phyloP scores from a whole-genome alignment of 768 basidiomycete genomes.

The Ramaria sp. region DNA sequence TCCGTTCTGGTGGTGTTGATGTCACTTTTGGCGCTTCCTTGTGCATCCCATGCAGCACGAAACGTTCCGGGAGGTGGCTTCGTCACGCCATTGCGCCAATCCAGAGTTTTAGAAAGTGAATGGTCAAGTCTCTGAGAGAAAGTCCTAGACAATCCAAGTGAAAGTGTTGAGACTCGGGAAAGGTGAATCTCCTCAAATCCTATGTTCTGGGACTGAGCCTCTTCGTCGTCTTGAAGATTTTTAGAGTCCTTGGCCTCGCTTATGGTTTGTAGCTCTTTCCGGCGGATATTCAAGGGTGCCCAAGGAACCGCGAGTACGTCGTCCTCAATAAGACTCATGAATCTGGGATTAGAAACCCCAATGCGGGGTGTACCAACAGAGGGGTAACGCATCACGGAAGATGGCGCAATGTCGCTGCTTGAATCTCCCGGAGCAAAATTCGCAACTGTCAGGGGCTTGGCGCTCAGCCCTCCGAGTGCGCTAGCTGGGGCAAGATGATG shows the following conservation, averaged over 20 bases:
- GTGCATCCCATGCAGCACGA: neutral
- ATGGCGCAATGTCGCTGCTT: neutral
- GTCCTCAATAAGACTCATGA: neutral
- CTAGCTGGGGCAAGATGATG: neutral
- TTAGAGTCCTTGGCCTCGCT: neutral
- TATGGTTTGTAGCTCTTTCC: neutral
- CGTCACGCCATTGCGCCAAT: neutral
- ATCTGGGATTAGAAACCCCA: neutral
- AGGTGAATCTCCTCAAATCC: neutral
- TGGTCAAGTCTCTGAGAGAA: neutral
- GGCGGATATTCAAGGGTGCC: neutral
- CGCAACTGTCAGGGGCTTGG: neutral
- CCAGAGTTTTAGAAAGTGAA: neutral
- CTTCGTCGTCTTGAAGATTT: neutral
- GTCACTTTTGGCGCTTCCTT: neutral
- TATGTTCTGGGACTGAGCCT: neutral
- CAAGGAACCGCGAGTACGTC: neutral
- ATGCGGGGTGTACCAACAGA: neutral
- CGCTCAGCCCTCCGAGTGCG: neutral
- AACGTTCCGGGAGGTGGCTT: neutral
- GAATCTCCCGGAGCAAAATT: neutral
- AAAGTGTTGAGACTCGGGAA: neutral
- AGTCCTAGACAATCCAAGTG: neutral
- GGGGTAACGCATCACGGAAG: neutral
- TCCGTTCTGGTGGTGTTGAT: neutral